Base-by-base conservation (phyloP, 164 flowering plant species). In the Vitis riparia region DNA sequence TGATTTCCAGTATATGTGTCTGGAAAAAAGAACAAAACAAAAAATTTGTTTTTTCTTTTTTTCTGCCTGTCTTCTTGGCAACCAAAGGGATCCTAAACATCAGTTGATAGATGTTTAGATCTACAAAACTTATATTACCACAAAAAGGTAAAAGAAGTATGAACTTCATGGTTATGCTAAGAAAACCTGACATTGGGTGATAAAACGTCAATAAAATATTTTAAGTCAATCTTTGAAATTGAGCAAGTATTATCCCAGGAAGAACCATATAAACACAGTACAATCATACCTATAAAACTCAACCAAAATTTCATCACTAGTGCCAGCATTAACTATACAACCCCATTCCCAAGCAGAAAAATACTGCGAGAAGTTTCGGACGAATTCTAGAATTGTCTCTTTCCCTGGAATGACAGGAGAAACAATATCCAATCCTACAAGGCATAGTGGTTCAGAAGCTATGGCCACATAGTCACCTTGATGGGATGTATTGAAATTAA, bases 401-500 rank as follows among this genome's bases (percentile, higher is more conserved):
- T 75, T 77, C 69, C 32, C 68, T 13, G 96, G 94, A 72, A 68
- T 65, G 29, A 37, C 66, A 70, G 55, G 79, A 70, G 85, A 85
- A 73, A 90, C 91, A 62, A 94, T 79, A 76, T 91, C 97, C 77
- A 91, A 62, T 10, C 98, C 98, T 66, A 91, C 91, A 62, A 91
- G 80, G 77, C 89, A 89, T 12, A 86, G 19, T 62, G 97, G 91
- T 72, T 91, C 98, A 52, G 97, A 91, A 64, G 96, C 93, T 78
- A 94, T 87, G 9, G 87, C 96, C 67, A 89, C 97, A 75, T 77
- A 88, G 67, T 94, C 94, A 70, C 97, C 96, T 71, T 94, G 92
- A 79, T 94, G 98, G 57, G 97, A 90, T 23, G 74, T 83, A 70
- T 88, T 91, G 79, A 88, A 94, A 75, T 91, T 91, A 71, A 91